A percentile compares a stretch with the other conserved stretches of the same genome.
Evolutionary conservation across 2,329 filamentous ascomycete genomes (phyloP).

Genomic region (Aspergillus jensenii): DNA sequence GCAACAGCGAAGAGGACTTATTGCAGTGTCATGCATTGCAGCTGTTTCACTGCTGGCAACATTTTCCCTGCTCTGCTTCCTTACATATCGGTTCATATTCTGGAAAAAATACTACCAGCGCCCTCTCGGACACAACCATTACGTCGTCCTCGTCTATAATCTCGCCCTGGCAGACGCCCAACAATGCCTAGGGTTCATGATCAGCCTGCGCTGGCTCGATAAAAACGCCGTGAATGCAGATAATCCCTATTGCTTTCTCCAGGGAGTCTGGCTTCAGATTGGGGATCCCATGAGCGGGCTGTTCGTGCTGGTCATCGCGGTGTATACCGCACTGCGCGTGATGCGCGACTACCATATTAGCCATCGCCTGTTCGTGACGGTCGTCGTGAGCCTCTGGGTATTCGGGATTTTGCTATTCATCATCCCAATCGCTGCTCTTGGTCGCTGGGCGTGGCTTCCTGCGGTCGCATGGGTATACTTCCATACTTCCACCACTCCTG

Average conservation of each 20-base stretch:
- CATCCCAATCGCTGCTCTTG: constrained; percentile 46
- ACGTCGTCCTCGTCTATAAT: constrained; percentile 53
- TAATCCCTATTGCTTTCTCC: constrained; percentile 48
- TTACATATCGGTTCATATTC: constrained; percentile 51
- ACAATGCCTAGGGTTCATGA: constrained; percentile 48
- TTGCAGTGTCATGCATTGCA: constrained; percentile 45
- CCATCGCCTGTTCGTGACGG: constrained; percentile 43
- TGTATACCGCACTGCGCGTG: constrained; percentile 53
- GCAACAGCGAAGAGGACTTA: constrained; percentile 33
- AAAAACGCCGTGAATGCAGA: constrained; percentile 43
- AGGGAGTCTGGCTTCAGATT: constrained; percentile 53
- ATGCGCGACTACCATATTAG: constrained; percentile 48
- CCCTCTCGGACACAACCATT: constrained; percentile 53
- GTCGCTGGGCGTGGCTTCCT: constrained; percentile 45
- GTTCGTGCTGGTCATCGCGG: constrained; percentile 53
- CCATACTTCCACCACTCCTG: neutral
- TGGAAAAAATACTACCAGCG: constrained; percentile 50
- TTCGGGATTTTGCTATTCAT: constrained; percentile 49
- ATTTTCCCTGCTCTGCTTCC: constrained; percentile 40
- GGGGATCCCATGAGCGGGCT: constrained; percentile 53
- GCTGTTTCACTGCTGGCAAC: constrained; percentile 38
- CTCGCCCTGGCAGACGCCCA: constrained; percentile 51
- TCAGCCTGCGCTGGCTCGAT: constrained; percentile 47
- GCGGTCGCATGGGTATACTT: constrained; percentile 50
- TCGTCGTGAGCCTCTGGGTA: constrained; percentile 47